These are phyloP conservation scores for Coemansia sp. DNA, from an alignment of 192 early-diverging fungal genomes.

Conservation along the genomic window DNA sequence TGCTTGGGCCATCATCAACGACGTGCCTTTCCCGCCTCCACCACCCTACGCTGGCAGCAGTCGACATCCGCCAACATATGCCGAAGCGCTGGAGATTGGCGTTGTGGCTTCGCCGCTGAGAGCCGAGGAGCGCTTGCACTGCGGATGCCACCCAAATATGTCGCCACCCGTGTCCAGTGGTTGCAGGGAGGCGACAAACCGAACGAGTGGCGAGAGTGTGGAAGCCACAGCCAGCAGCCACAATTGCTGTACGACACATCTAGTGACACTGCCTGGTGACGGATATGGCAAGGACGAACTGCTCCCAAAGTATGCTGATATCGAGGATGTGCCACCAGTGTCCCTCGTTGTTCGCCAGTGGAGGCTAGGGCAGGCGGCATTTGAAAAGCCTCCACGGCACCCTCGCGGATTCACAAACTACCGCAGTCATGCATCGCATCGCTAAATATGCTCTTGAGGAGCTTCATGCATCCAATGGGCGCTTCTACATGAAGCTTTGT, in stretches of 20 bases:
- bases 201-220: neutral
- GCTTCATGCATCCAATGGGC: neutral
- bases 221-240: conserved; percentile 4
- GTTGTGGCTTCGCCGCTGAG: conserved; percentile 49
- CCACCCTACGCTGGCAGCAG: conserved; percentile 48
- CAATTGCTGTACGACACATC: neutral
- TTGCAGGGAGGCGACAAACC: neutral
- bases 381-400: conserved; percentile 43
- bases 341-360: conserved; percentile 38
- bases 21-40: conserved; percentile 48
- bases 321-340: conserved; percentile 9
- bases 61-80: conserved; percentile 42
- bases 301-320: conserved; percentile 25
- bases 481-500: neutral
- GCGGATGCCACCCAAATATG: neutral
- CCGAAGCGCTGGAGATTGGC: conserved; percentile 48
- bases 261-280: neutral
- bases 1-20: conserved; percentile 51
- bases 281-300: neutral
- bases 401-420: conserved; percentile 13
- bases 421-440: neutral
- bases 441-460: neutral
- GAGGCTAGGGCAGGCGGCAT: conserved; percentile 35
- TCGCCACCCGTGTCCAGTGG: conserved; percentile 4
- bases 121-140: conserved; percentile 33